Conservation (phyloP, 1,284 basidiomycete species). For the Tilletiopsis washingtonensis region DNA sequence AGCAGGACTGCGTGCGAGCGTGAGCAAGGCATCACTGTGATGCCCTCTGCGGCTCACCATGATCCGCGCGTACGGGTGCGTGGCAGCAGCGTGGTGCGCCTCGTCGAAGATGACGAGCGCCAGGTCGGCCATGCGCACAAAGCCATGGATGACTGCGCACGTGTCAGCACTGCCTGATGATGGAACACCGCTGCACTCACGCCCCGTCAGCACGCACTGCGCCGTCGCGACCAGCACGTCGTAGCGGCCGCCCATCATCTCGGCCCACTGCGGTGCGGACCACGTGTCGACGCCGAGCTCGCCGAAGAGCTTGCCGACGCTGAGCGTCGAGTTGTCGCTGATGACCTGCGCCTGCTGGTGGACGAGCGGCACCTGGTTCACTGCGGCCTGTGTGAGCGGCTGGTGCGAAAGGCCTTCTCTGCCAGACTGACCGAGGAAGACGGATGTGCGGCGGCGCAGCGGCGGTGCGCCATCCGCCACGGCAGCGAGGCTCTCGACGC, state of each 20-base stretch:
- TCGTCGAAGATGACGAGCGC: slow-evolving; percentile 32
- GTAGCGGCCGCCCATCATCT: neutral
- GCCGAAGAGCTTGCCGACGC: slow-evolving; percentile 21
- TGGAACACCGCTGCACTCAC: no score
- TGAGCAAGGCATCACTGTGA: neutral
- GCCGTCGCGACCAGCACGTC: slow-evolving; percentile 33
- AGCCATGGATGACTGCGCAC: slow-evolving; percentile 27
- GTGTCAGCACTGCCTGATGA: no score
- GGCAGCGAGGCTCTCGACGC: neutral
- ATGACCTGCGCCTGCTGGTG: slow-evolving; percentile 31
- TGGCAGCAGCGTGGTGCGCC: slow-evolving; percentile 26
- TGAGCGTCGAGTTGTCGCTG: slow-evolving; percentile 17
- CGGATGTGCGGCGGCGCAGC: neutral
- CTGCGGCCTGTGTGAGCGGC: slow-evolving; percentile 16
- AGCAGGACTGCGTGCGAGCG: slow-evolving; percentile 15
- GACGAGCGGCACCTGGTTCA: slow-evolving; percentile 31
- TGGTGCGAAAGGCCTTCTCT: neutral
- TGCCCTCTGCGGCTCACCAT: no score
- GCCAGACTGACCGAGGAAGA: neutral
- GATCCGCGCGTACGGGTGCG: slow-evolving; percentile 23
- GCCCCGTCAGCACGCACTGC: slow-evolving; percentile 24
- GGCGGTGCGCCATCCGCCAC: neutral
- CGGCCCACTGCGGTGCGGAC: neutral
- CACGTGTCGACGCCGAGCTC: slow-evolving; percentile 13
- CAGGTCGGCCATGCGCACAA: slow-evolving; percentile 24